Conservation (phyloP, 495 filamentous ascomycete species). For the Daldinia bambusicola region DNA sequence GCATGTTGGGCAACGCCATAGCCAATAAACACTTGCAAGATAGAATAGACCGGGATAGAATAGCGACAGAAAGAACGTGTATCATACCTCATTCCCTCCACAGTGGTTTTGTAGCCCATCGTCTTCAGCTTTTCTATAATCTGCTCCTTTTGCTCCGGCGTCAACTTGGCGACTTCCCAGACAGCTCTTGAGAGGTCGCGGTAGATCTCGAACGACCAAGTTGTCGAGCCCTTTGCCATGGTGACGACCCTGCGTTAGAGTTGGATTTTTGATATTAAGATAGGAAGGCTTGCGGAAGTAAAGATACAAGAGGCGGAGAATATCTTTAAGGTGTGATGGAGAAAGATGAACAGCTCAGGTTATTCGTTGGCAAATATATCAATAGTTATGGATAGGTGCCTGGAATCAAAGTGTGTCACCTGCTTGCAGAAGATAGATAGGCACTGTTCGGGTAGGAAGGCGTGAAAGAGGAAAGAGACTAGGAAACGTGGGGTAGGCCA, state of each 20-base stretch:
- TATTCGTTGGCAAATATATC: background rate
- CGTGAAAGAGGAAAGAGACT: background rate
- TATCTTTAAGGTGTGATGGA: background rate
- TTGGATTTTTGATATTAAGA: background rate
- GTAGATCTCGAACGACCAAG: background rate
- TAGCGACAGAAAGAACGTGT: background rate
- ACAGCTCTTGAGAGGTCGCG: slow-evolving; percentile 2
- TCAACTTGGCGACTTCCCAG: slow-evolving; percentile 10
- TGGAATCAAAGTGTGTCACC: background rate
- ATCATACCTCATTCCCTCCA: slow-evolving; percentile 19
- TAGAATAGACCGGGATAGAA: background rate
- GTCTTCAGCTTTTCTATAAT: background rate
- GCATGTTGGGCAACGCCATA: background rate
- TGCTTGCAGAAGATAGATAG: background rate
- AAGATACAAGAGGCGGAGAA: background rate
- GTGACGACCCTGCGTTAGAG: background rate
- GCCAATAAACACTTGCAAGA: background rate
- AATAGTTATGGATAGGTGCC: background rate
- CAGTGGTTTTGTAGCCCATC: background rate
- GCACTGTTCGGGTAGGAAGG: background rate
- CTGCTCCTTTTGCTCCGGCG: background rate
- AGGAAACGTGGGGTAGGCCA: too few relatives aligned
- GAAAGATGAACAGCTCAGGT: background rate
- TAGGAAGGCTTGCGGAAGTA: background rate
- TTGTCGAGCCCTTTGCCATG: background rate